phyloP scores from a whole-genome alignment of 148 eudicot species.

The Fallopia convolvulus region DNA sequence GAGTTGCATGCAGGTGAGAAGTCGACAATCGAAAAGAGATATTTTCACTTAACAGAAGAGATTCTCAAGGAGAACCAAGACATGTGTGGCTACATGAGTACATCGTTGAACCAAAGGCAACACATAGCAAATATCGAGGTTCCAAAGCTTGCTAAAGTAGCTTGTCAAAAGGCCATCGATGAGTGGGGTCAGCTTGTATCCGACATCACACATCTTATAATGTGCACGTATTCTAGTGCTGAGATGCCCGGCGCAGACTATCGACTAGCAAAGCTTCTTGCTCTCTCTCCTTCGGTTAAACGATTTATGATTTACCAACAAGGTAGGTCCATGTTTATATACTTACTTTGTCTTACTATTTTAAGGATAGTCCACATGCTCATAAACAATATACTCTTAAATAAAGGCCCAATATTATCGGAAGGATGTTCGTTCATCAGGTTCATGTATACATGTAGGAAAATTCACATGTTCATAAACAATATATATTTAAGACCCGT shows the following conservation, averaged over 20 bases:
- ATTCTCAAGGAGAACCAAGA: neutral
- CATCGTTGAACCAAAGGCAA: neutral
- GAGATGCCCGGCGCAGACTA: neutral
- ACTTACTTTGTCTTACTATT: neutral
- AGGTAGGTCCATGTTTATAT: neutral
- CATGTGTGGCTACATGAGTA: neutral
- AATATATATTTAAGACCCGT: too few relatives aligned
- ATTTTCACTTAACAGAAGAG: neutral
- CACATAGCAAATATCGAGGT: neutral
- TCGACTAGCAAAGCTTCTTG: neutral
- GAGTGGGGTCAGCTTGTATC: neutral
- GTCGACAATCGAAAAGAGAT: neutral
- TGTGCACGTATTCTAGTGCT: neutral
- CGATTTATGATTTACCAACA: constrained; percentile 9
- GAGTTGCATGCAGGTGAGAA: neutral
- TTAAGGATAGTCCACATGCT: too few relatives aligned
- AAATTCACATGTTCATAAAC: too few relatives aligned
- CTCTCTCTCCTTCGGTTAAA: neutral
- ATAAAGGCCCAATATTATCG: too few relatives aligned
- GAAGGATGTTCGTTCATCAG: too few relatives aligned
- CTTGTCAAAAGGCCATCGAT: neutral
- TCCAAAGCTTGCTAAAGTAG: neutral
- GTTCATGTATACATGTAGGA: too few relatives aligned
- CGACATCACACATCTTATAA: constrained; percentile 1
- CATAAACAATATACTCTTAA: too few relatives aligned